Conservation (phyloP, 331 rosid genomes). For the Quercus tomentella region DNA sequence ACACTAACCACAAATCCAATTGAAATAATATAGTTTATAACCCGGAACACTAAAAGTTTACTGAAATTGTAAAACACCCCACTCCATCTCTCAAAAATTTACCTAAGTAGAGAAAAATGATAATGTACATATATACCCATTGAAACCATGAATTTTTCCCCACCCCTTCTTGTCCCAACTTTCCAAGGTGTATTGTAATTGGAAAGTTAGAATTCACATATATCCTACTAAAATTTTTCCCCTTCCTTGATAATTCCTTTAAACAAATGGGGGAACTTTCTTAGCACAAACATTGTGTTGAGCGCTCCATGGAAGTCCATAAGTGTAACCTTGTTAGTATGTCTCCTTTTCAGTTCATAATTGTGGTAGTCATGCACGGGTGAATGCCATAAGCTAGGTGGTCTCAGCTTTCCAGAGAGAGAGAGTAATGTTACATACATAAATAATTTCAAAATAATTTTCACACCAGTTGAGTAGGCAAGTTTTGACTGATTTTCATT, state of each 20-base stretch:
- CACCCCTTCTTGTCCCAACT: neutral
- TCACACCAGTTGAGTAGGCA: rapidly evolving
- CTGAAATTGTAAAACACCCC: neutral
- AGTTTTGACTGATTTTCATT: rapidly evolving
- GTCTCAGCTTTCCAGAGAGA: constrained; percentile 54
- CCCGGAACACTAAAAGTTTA: neutral
- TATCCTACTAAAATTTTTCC: neutral
- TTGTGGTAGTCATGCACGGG: constrained; percentile 26
- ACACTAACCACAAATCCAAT: neutral
- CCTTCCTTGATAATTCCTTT: neutral
- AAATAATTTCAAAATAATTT: no score
- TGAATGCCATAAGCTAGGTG: constrained; percentile 25
- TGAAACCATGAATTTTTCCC: neutral
- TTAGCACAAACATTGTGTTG: constrained; percentile 15
- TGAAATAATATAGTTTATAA: neutral
- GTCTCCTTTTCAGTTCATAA: constrained; percentile 14
- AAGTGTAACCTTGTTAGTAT: neutral
- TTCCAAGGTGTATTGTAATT: no score
- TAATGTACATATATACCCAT: neutral
- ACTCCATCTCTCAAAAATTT: neutral
- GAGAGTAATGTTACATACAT: no score
- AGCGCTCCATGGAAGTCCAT: constrained; percentile 17
- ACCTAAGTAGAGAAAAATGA: neutral
- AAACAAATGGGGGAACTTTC: constrained; percentile 19
- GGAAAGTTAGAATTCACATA: no score